Base-by-base conservation (phyloP, 2,329 filamentous ascomycete genomes). In the Penicillium sumatraense region DNA sequence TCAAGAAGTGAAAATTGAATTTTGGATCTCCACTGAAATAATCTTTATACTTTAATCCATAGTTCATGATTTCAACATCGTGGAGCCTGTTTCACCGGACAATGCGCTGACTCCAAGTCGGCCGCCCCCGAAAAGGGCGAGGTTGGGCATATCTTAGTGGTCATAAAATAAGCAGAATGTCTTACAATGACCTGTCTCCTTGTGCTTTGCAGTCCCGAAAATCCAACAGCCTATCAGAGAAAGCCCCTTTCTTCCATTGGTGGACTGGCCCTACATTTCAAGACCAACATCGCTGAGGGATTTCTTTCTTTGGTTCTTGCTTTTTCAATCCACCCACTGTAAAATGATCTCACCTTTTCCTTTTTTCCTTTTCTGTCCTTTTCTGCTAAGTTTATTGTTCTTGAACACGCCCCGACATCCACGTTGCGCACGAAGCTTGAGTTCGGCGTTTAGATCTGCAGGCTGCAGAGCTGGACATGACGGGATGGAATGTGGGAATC, bases 401-500 rank as follows among this genome's bases (percentile, higher is more conserved):
- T n/a, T n/a, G n/a, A n/a, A n/a, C n/a, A n/a, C n/a, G n/a, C n/a
- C n/a, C 4, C 2, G 33, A 4, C 14, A 36, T 18, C n/a, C 2
- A 7, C 4, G 20, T 44, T 16, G 6, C n/a, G 31, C 26, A 16
- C 27, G 42, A 46, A 31, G 31, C 2, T 8, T 10, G 8, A 31
- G 6, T 9, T 46, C 26, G 42, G n/a, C 18, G 42, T 31, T 31
- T 9, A 16, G 42, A 46, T 46, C 42, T 31, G 27, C 42, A 20
- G 40, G 23, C 20, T 46, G 42, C 16, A 46, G 26, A 46, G 4
- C 26, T 16, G 27, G 14, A 20, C 16, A 20, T 31, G 27, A 23
- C 29, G 41, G 50, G 50, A 51, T 57, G 54, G 54, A 54, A 57
- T 54, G 51, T 26, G 24, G 50, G 9, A 57, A 42, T 21, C 16